Percentiles rank a stretch among this genome's conserved stretches.
Conservation (phyloP, 2,329 filamentous ascomycete species). For the Penicillium thymicola region DNA sequence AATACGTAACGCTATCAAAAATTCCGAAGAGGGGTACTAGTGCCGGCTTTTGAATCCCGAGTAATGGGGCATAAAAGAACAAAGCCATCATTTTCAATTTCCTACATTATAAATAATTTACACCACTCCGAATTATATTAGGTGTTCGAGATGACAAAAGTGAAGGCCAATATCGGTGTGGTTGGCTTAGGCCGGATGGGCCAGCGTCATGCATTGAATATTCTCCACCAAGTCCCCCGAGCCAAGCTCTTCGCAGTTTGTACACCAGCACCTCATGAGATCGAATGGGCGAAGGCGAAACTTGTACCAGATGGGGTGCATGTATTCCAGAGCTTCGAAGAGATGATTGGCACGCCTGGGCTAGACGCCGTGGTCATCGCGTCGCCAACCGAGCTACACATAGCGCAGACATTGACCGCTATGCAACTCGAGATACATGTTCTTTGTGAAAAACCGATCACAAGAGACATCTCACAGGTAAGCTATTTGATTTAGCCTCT, state of each 20-base stretch:
- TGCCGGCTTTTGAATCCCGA: too few species aligned
- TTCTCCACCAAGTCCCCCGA: conserved; percentile 45
- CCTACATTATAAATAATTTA: too few species aligned
- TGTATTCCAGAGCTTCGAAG: conserved; percentile 51
- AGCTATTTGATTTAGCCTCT: neutral
- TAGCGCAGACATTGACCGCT: conserved; percentile 55
- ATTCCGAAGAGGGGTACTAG: too few species aligned
- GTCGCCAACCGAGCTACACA: conserved; percentile 53
- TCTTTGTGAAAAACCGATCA: conserved; percentile 50
- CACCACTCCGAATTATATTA: too few species aligned
- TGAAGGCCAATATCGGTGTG: neutral
- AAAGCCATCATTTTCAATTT: too few species aligned
- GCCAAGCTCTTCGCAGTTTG: conserved; percentile 49
- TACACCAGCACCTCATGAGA: conserved; percentile 43
- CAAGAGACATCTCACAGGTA: neutral
- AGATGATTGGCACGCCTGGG: conserved; percentile 50
- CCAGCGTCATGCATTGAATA: conserved; percentile 47
- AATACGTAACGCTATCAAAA: too few species aligned
- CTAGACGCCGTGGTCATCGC: conserved; percentile 54
- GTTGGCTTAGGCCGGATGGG: conserved; percentile 24
- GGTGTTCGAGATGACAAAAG: neutral
- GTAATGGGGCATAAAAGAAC: too few species aligned
- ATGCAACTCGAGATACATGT: conserved; percentile 53
- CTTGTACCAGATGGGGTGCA: conserved; percentile 41
- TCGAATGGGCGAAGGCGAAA: conserved; percentile 48